Conservation (phyloP, 768 basidiomycete genomes). For the Boletus edulis region DNA sequence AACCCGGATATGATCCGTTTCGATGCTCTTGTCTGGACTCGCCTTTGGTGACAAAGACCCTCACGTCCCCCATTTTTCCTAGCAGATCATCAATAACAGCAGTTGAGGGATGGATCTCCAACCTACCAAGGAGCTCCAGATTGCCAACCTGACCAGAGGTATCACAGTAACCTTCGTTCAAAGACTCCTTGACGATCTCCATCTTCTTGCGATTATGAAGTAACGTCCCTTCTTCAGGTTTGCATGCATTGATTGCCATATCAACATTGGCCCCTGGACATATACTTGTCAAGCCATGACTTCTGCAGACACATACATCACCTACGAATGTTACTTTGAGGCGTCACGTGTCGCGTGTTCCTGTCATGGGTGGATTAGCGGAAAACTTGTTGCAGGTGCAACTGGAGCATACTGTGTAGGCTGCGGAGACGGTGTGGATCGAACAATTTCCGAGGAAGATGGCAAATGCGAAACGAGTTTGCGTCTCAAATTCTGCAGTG, state of each 20-base stretch:
- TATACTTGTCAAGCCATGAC: neutral
- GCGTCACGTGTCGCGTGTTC: constrained; percentile 34
- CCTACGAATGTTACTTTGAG: constrained; percentile 44
- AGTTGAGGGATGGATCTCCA: neutral
- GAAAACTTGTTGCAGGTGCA: neutral
- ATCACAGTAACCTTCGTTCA: constrained; percentile 85
- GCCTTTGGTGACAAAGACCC: constrained; percentile 67
- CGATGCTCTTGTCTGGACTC: neutral
- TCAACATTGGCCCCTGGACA: constrained; percentile 56
- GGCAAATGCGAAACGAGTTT: constrained; percentile 22
- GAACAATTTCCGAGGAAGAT: constrained; percentile 16
- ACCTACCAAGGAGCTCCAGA: constrained; percentile 58
- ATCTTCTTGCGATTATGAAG: constrained; percentile 65
- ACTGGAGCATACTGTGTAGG: constrained; percentile 16
- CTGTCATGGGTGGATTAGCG: constrained; percentile 7
- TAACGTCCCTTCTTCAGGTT: constrained; percentile 59
- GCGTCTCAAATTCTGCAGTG: constrained; percentile 29
- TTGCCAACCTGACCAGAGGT: constrained; percentile 62
- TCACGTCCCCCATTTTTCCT: constrained; percentile 63
- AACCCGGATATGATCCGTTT: neutral
- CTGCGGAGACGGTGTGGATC: constrained; percentile 14
- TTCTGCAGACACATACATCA: neutral
- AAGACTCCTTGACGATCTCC: constrained; percentile 67
- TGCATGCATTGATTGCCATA: constrained; percentile 71
- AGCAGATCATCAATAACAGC: constrained; percentile 1